Evolutionary conservation across 2,329 filamentous ascomycete genomes (phyloP), one percentile per base, ranked within the genome.

Genomic region (Colletotrichum orbiculare): DNA sequence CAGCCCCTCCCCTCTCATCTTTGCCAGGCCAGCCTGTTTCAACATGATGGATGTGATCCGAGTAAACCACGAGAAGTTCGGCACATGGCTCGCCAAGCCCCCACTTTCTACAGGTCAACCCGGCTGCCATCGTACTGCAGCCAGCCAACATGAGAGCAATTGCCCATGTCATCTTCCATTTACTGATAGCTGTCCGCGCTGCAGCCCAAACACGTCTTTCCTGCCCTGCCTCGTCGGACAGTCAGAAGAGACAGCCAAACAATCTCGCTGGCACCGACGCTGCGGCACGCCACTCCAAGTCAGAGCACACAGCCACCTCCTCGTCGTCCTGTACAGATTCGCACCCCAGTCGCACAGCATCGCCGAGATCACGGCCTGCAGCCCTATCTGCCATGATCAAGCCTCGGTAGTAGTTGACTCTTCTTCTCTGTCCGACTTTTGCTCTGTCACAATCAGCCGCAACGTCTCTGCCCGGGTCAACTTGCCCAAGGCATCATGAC

Each of bases 301-400:
- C 25, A 49, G 46, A 25, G 42, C 5, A 10, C 46, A n/a, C 9
- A 60, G 56, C 47, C 57, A 42, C 25, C 61, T 17, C 41, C 17
- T 64, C 48, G 48, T 38, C 25, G 43, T 33, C 54, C 35, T 34
- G 39, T 39, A 35, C 15, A 17, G 45, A 48, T 15, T 47, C 38
- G 42, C 60, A 34, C 15, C 39, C n/a, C 43, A 15, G 47, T 64
- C 38, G 42, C 63, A 58, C 47, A n/a, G n/a, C 59, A 57, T 50
- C 37, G 12, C 38, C 43, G 38, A 48, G 60, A 64, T 64, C 25
- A 58, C 9, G 42, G 41, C 34, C 64, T 64, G 54, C 60, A 66
- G 64, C 64, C 60, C 54, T 64, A 66, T 41, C 42, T 57, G 47
- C 17, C 42, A 48, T 54, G 11, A 64, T 50, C 50, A 45, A 57